Evolutionary conservation across 139 green algal species (phyloP), one percentile per base, ranked within the genome.

Genomic region (Coccomyxa sp.): DNA sequence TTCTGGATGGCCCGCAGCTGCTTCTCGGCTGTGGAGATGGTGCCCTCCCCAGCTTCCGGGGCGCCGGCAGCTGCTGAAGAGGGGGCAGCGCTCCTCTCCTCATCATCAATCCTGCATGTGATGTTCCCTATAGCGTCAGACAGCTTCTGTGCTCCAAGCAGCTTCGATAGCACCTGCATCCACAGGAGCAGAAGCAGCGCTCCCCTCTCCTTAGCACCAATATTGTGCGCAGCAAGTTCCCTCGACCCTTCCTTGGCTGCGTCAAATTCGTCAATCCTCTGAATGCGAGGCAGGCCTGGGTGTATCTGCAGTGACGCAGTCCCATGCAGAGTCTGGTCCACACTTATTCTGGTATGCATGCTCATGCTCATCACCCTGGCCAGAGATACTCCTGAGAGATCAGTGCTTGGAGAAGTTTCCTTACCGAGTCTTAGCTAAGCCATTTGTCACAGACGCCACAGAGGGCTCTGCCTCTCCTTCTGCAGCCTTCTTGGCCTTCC

Each of bases 1-100:
- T 94, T 94, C 68, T 86, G 86, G 10, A 91, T 44, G 14, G 82
- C 87, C 9, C 87, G 85, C 31, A 92, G 85, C 58, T 89, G 81
- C 78, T 92, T 92, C 71, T 92, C 29, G 39, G 39, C 72, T 35
- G 72, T 8, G 33, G 39, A 37, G 1, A 33, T 0, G 8, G 27
- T 8, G 2, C 76, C 54, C 70, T 75, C 71, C n/a, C 78, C 68
- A 39, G 73, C 68, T 34, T 70, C 29, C 12, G 77, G 71, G 0
- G 74, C 40, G 1, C 35, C 40, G 37, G 64, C 54, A 0, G 73
- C 54, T 1, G 71, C 39, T n/a, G 33, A 5, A 1, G 39, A n/a
- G 24, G 58, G 18, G 29, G 76, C 50, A 8, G 33, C 55, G n/a
- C 18, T 31, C 70, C n/a, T n/a, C n/a, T n/a, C n/a, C n/a, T n/a